phyloP scores from a whole-genome alignment of 2,329 filamentous ascomycete species.

The Ceratocystis harringtonii region DNA sequence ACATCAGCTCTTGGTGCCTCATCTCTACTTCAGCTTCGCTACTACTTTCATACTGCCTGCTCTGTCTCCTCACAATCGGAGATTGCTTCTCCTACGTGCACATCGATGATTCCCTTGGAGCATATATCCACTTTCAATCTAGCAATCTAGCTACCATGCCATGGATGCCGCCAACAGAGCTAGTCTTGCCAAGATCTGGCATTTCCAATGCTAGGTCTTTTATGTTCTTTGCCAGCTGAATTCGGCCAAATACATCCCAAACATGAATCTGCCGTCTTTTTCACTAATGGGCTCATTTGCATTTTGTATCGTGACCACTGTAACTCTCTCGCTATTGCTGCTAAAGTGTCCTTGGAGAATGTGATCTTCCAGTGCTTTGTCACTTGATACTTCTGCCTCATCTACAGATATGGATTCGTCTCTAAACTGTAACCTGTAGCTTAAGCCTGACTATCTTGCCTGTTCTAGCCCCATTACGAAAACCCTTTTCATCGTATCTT shows the following conservation, averaged over 20 bases:
- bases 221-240: neutral
- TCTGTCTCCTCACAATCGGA: neutral
- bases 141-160: neutral
- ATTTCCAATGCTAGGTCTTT: neutral
- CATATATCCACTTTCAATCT: neutral
- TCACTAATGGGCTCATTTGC: neutral
- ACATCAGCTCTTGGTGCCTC: too few species aligned
- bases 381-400: neutral
- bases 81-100: neutral
- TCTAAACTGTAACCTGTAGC: neutral
- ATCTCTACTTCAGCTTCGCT: too few species aligned
- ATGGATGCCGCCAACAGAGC: neutral
- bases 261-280: neutral
- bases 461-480: neutral
- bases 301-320: neutral
- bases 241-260: neutral
- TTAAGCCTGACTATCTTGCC: neutral
- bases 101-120: neutral
- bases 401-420: neutral
- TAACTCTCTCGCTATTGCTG: neutral
- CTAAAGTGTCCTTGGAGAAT: neutral
- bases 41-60: neutral
- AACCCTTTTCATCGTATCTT: neutral
- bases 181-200: neutral
- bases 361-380: neutral